Conservation (phyloP, 2,329 filamentous ascomycete genomes). For the Corinectria fuckeliana region DNA sequence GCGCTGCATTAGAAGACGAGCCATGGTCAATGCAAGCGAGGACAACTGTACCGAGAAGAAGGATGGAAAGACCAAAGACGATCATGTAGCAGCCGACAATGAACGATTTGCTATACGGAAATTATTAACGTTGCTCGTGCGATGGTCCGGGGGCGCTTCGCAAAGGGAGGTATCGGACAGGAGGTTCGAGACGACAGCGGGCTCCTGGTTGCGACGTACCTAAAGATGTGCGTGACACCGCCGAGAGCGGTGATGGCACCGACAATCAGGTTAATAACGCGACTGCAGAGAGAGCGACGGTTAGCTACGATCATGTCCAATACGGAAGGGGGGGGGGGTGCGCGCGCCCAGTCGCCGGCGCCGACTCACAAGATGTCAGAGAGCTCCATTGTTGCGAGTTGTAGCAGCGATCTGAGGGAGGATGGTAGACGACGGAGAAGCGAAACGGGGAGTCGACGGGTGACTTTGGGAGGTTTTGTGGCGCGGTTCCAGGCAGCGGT, state of each 20-base stretch:
- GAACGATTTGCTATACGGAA: conserved; percentile 51
- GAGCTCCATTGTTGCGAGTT: conserved; percentile 74
- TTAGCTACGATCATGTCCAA: conserved; percentile 43
- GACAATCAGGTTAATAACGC: conserved; percentile 90
- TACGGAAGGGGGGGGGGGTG: neutral
- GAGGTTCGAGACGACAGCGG: neutral
- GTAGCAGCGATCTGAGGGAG: neutral
- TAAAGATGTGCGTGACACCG: conserved; percentile 76
- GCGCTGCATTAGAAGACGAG: conserved; percentile 32
- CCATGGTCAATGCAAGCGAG: neutral
- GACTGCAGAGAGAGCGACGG: conserved; percentile 61
- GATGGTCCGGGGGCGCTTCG: neutral
- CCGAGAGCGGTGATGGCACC: conserved; percentile 88
- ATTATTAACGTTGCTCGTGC: conserved; percentile 24
- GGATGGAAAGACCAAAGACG: conserved; percentile 83
- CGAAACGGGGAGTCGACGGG: neutral
- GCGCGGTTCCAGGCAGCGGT: conserved; percentile 32
- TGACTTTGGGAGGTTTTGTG: conserved; percentile 17
- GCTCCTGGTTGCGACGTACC: conserved; percentile 54
- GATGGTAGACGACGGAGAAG: conserved; percentile 19
- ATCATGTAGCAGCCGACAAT: conserved; percentile 89
- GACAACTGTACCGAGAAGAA: conserved; percentile 62
- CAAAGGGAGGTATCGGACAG: neutral
- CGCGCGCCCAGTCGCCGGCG: conserved; percentile 2
- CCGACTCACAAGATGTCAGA: conserved; percentile 84